Evolutionary conservation across 148 eudicot genomes (phyloP).

Genomic region (Hydrangea macrophylla): DNA sequence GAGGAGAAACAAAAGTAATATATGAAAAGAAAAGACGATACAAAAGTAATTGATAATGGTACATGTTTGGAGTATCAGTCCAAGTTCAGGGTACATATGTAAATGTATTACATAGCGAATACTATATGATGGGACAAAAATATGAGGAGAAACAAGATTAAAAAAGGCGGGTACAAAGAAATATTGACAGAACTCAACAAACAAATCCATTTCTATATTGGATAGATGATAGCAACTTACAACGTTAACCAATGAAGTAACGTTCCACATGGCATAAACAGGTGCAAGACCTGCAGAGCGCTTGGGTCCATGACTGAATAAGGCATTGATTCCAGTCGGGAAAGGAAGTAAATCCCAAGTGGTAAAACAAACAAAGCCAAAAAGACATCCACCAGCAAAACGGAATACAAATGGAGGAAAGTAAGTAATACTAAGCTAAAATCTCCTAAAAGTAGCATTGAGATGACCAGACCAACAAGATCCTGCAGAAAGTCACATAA

Average conservation of each 20-base stretch:
- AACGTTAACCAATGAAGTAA: constrained; percentile 84
- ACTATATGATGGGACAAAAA: too few relatives aligned
- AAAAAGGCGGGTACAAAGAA: neutral
- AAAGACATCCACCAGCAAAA: constrained; percentile 72
- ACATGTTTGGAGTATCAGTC: too few relatives aligned
- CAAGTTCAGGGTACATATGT: too few relatives aligned
- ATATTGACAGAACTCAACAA: neutral
- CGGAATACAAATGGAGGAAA: constrained; percentile 89
- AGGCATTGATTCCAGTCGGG: constrained; percentile 97
- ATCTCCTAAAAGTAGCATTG: constrained; percentile 84
- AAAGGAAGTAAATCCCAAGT: constrained; percentile 94
- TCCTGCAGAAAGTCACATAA: constrained; percentile 70
- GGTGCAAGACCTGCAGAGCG: constrained; percentile 97
- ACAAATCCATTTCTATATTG: neutral
- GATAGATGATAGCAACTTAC: constrained; percentile 44
- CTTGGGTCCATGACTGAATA: constrained; percentile 95
- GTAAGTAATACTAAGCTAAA: constrained; percentile 94
- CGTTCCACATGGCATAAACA: constrained; percentile 90
- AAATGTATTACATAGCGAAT: too few relatives aligned
- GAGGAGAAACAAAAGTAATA: constrained; percentile 7
- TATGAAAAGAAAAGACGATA: neutral
- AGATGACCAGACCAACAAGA: constrained; percentile 96
- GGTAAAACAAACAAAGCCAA: constrained; percentile 76
- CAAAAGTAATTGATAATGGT: too few relatives aligned
- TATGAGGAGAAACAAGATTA: too few relatives aligned